Percentiles rank a stretch among this genome's conserved stretches.
These are phyloP conservation scores for Clavulina sp. DNA, from an alignment of 768 basidiomycete genomes.

Conservation along the genomic window DNA sequence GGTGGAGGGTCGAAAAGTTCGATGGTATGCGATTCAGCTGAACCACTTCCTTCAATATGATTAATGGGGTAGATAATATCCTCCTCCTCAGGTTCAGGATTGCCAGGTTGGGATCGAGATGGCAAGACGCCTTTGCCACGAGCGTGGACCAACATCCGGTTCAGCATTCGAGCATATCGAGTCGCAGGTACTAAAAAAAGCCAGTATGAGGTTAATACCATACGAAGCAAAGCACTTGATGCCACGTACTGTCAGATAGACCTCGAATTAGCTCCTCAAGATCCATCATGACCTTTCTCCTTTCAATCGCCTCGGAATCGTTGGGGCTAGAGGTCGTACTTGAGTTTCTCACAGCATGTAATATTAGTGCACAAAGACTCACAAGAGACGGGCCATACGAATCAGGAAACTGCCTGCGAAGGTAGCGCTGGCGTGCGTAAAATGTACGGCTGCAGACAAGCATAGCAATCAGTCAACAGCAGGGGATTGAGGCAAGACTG, in stretches of 20 bases:
- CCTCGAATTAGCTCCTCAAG: constrained; percentile 63
- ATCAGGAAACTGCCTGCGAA: constrained; percentile 85
- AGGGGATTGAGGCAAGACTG: neutral
- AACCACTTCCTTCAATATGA: neutral
- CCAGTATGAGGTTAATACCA: constrained; percentile 7
- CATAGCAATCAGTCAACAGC: constrained; percentile 7
- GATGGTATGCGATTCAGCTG: neutral
- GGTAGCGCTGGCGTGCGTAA: constrained; percentile 83
- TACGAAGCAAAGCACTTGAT: neutral
- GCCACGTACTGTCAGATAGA: constrained; percentile 55
- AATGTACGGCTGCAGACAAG: constrained; percentile 49
- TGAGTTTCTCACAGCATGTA: neutral
- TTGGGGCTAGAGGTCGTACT: constrained; percentile 35
- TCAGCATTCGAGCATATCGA: constrained; percentile 78
- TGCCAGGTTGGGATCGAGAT: constrained; percentile 27
- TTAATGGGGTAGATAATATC: constrained; percentile 14
- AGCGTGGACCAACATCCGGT: constrained; percentile 61
- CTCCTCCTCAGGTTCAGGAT: constrained; percentile 34
- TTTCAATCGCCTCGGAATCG: constrained; percentile 68
- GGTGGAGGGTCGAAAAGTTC: constrained; percentile 25
- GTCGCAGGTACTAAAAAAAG: constrained; percentile 61
- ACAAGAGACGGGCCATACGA: constrained; percentile 77
- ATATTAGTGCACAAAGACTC: constrained; percentile 18
- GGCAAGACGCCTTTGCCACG: constrained; percentile 20
- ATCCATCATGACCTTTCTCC: constrained; percentile 50